Conservation (phyloP, 768 basidiomycete genomes). For the Mycena chlorophos region DNA sequence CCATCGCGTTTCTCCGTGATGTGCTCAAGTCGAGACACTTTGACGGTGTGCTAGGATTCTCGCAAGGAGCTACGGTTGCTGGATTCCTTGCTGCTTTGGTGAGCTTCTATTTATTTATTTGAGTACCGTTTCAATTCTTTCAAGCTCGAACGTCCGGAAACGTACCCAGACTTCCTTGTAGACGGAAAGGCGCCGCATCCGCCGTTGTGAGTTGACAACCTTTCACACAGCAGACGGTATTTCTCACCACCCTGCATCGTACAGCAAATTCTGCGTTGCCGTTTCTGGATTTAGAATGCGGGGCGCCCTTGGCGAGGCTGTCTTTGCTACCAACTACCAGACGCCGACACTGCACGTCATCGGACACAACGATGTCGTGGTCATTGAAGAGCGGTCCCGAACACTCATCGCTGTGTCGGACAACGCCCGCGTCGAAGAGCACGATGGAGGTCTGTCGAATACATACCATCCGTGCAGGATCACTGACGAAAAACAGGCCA, state of each 20-base stretch:
- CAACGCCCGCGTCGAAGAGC: slow-evolving; percentile 66
- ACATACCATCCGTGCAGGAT: neutral
- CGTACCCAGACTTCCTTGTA: slow-evolving; percentile 58
- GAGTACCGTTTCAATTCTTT: neutral
- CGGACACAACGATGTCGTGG: slow-evolving; percentile 76
- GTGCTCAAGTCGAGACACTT: slow-evolving; percentile 59
- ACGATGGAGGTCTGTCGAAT: slow-evolving; percentile 69
- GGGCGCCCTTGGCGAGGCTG: slow-evolving; percentile 46
- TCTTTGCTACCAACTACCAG: slow-evolving; percentile 53
- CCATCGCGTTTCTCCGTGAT: slow-evolving; percentile 54
- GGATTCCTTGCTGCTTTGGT: slow-evolving; percentile 71
- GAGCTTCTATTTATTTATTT: slow-evolving; percentile 25
- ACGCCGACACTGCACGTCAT: slow-evolving; percentile 80
- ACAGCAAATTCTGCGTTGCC: slow-evolving; percentile 71
- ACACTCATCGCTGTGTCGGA: slow-evolving; percentile 54
- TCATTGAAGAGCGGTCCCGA: slow-evolving; percentile 66
- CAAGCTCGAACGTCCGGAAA: slow-evolving; percentile 55
- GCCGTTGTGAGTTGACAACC: slow-evolving; percentile 54
- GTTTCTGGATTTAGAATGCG: slow-evolving; percentile 68
- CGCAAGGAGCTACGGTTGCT: slow-evolving; percentile 77
- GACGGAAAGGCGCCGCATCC: slow-evolving; percentile 69
- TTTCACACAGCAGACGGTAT: neutral
- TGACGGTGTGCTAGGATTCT: slow-evolving; percentile 45
- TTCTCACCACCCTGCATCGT: neutral
- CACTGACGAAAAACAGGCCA: slow-evolving; percentile 54